These are phyloP conservation scores for Penicillium capsulatum DNA, from an alignment of 2,329 filamentous ascomycete genomes.

Conservation along the genomic window DNA sequence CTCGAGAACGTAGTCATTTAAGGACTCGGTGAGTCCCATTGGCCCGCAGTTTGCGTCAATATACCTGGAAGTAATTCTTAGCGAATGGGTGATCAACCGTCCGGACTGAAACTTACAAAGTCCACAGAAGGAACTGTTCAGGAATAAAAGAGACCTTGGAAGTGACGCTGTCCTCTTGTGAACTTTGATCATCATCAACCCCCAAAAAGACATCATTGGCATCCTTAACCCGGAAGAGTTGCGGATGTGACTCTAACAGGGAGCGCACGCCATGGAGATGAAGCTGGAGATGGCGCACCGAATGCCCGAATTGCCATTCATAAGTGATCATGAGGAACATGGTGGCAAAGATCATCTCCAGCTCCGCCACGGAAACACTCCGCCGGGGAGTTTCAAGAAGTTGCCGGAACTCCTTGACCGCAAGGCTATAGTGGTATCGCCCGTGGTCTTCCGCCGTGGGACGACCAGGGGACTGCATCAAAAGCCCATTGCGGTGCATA, in stretches of 20 bases:
- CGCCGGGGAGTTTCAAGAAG: slow-evolving; percentile 28
- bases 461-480: slow-evolving; percentile 23
- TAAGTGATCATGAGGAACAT: slow-evolving; percentile 38
- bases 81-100: slow-evolving; percentile 1
- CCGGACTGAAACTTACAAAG: slow-evolving; percentile 24
- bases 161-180: slow-evolving; percentile 8
- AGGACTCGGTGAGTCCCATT: slow-evolving; percentile 28
- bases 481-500: slow-evolving; percentile 33
- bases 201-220: slow-evolving; percentile 28
- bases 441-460: slow-evolving; percentile 31
- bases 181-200: slow-evolving; percentile 11
- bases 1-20: slow-evolving; percentile 32
- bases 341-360: slow-evolving; percentile 35
- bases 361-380: slow-evolving; percentile 25
- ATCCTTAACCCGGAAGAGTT: slow-evolving; percentile 30
- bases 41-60: slow-evolving; percentile 29
- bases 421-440: slow-evolving; percentile 34
- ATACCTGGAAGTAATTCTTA: slow-evolving; percentile 20
- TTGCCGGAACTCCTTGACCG: slow-evolving; percentile 37
- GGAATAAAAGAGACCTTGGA: slow-evolving; percentile 33
- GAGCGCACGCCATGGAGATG: slow-evolving; percentile 37
- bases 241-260: slow-evolving; percentile 33
- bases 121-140: slow-evolving; percentile 36
- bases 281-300: slow-evolving; percentile 32
- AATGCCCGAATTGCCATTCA: slow-evolving; percentile 38